Evolutionary conservation across 129 eudicot genomes (phyloP), one percentile per base, ranked within the genome.

Genomic region (Calendula officinalis): DNA sequence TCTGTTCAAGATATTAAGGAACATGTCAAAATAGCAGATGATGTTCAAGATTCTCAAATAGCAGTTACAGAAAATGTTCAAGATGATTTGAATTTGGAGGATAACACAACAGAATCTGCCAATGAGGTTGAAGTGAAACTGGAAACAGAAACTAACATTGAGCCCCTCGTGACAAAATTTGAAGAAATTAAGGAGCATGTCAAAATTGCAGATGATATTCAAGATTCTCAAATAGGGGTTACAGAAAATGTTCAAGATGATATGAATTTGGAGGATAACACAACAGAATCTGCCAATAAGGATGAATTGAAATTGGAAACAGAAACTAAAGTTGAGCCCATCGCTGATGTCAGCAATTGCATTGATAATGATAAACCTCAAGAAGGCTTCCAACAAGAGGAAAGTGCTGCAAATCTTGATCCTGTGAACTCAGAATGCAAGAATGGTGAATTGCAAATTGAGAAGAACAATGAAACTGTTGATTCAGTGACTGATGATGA

Each of bases 1-100:
- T 60, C 71, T 72, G 75, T n/a, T n/a, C n/a, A 64, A 71, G 72
- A 47, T 53, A 61, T 43, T 15, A 70, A 34, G 62, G 77, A 62
- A 53, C 48, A 50, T 35, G 71, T 37, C 50, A 52, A 57, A 7
- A 42, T 3, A 51, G 69, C 69, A 54, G 55, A 66, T 57, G 67
- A 58, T 47, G 55, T 69, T 63, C 67, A 16, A 40, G 75, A 62
- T 37, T 55, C 71, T 69, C 67, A 46, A 39, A 9, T 13, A 54
- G 55, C 46, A 40, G 71, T 49, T 22, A 46, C 15, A 16, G 67
- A 70, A 53, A 13, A 55, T 62, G 72, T 69, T 69, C 62, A 70
- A 77, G 41, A 48, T 61, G 60, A 68, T 54, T 10, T 62, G 65
- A 69, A 43, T 33, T 27, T 11, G 45, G 71, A 56, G 62, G 41